phyloP scores from a whole-genome alignment of 257 asterid species.

The Solanum chmielewskii region DNA sequence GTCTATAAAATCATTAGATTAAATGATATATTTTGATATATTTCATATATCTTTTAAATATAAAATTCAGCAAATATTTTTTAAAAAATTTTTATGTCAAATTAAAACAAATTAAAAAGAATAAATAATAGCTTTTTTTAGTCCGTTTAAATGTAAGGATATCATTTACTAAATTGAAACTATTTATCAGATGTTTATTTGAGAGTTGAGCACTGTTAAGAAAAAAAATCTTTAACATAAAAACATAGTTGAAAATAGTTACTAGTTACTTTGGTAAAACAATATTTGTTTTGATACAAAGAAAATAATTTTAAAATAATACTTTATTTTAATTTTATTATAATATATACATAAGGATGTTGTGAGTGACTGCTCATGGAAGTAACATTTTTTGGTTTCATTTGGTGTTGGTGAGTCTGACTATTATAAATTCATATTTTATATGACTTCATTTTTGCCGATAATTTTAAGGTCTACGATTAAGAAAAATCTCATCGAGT shows the following conservation, averaged over 20 bases:
- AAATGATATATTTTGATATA: too few species aligned
- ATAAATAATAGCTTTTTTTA: background rate
- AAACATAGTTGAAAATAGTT: background rate
- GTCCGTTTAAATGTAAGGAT: background rate
- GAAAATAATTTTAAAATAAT: background rate
- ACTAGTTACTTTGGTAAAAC: too few species aligned
- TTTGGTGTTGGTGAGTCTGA: too few species aligned
- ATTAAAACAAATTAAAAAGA: too few species aligned
- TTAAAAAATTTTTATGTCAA: rapidly evolving
- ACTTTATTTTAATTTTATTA: background rate
- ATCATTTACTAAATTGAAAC: background rate
- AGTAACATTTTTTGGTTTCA: too few species aligned
- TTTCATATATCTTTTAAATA: too few species aligned
- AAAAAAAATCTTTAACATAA: too few species aligned
- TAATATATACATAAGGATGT: background rate
- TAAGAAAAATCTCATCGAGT: too few species aligned
- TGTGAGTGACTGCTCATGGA: background rate
- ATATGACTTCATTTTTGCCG: rapidly evolving
- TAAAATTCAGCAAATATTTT: too few species aligned
- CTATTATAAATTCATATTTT: rapidly evolving
- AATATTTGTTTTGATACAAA: background rate
- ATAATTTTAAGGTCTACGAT: too few species aligned
- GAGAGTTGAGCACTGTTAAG: too few species aligned
- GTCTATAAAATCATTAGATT: background rate
- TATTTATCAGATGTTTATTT: too few species aligned